Evolutionary conservation across 495 filamentous ascomycete species (phyloP).

Genomic region (Clavariopsis aquatica): DNA sequence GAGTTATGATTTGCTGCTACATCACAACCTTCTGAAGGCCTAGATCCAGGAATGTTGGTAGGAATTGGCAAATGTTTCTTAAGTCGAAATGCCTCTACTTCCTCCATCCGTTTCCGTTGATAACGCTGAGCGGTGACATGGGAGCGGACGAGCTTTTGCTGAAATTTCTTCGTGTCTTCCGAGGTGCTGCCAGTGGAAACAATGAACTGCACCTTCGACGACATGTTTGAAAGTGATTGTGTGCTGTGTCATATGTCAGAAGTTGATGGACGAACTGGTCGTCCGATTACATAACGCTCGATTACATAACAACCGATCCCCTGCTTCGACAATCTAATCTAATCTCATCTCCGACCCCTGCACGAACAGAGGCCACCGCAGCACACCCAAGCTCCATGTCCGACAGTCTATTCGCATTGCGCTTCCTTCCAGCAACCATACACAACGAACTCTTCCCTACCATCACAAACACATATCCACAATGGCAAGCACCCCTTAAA

Average conservation of each 20-base stretch:
- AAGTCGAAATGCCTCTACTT: not conserved
- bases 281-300: not conserved
- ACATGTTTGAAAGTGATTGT: not conserved
- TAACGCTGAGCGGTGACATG: slow-evolving; percentile 8
- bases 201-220: slow-evolving; percentile 14
- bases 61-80: not conserved
- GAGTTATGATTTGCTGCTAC: not conserved
- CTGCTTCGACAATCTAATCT: slow-evolving; percentile 33
- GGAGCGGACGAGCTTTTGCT: slow-evolving; percentile 11
- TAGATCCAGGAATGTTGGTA: not conserved
- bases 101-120: not conserved
- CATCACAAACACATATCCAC: not conserved
- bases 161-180: not conserved
- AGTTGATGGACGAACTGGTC: not conserved
- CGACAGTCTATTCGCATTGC: slow-evolving; percentile 1
- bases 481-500: slow-evolving; percentile 20
- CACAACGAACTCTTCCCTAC: not conserved
- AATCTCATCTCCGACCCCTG: slow-evolving; percentile 6
- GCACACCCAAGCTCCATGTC: slow-evolving; percentile 9
- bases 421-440: not conserved
- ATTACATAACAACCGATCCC: no score
- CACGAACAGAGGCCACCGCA: slow-evolving; percentile 14
- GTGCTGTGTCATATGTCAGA: not conserved
- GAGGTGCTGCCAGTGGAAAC: slow-evolving; percentile 8
- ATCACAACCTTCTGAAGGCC: not conserved